Percentiles rank a stretch among this genome's conserved stretches.
phyloP scores from a whole-genome alignment of 352 stramenopile genomes.

The Phytophthora cactorum region DNA sequence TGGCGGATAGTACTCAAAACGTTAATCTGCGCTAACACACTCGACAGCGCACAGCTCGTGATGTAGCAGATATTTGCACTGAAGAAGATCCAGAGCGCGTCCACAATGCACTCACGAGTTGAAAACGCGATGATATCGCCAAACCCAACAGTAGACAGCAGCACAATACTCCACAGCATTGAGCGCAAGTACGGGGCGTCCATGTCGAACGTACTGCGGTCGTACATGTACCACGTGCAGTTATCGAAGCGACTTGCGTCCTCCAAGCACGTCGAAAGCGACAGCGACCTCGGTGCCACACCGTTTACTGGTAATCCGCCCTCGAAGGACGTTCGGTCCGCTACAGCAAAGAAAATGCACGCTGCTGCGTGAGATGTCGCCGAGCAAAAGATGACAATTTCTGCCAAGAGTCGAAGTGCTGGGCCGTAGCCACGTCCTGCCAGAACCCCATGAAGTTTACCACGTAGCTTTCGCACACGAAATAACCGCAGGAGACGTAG shows the following conservation, averaged over 20 bases:
- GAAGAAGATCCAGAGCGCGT: conserved; percentile 74
- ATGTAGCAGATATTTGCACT: conserved; percentile 80
- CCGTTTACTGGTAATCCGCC: conserved; percentile 49
- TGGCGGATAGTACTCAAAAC: conserved; percentile 52
- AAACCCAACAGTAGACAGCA: conserved; percentile 76
- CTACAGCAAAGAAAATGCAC: conserved; percentile 66
- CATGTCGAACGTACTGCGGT: conserved; percentile 64
- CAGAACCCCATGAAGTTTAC: conserved; percentile 48
- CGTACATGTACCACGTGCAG: conserved; percentile 78
- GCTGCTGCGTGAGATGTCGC: conserved; percentile 51
- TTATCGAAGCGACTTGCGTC: conserved; percentile 59
- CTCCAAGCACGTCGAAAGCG: conserved; percentile 48
- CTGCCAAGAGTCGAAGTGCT: conserved; percentile 51
- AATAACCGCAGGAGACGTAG: conserved; percentile 58
- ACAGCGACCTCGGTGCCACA: conserved; percentile 38
- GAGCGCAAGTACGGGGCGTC: conserved; percentile 67
- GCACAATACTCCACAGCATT: conserved; percentile 74
- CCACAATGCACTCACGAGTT: conserved; percentile 58
- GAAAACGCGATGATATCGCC: conserved; percentile 73
- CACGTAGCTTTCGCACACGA: conserved; percentile 49
- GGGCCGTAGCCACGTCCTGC: conserved; percentile 49
- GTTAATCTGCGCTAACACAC: conserved; percentile 57
- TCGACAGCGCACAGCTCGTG: conserved; percentile 63
- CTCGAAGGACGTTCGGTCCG: conserved; percentile 48
- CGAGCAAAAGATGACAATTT: conserved; percentile 55